Conservation (phyloP, 306 rosid genomes). For the Betula pendula region DNA sequence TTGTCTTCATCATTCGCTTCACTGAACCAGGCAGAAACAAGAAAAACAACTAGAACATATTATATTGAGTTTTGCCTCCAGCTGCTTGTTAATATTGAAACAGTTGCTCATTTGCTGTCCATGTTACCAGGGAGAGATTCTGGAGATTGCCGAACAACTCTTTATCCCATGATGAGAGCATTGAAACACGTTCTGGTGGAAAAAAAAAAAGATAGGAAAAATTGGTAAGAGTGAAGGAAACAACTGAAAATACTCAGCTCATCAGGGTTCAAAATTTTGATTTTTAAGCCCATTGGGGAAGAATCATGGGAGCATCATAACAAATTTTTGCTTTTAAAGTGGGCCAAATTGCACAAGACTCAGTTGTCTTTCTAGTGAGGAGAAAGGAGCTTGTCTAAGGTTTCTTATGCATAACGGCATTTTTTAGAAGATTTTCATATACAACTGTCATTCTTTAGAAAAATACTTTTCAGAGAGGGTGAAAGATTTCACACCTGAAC, state of each 20-base stretch:
- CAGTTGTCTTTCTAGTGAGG: background rate
- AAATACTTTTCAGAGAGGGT: background rate
- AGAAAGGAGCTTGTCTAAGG: background rate
- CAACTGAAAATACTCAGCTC: background rate
- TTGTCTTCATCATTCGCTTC: too few species aligned
- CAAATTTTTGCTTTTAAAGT: too few species aligned
- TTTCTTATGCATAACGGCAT: background rate
- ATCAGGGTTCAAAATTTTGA: too few species aligned
- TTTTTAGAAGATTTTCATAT: background rate
- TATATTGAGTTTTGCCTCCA: background rate
- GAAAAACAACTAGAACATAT: too few species aligned
- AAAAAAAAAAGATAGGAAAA: background rate
- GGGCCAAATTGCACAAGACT: too few species aligned
- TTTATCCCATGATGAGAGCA: constrained; percentile 32
- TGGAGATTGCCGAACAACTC: constrained; percentile 50
- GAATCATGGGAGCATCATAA: too few species aligned
- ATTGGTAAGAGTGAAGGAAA: background rate
- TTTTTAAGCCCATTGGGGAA: too few species aligned
- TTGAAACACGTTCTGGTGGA: constrained; percentile 37
- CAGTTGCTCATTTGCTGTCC: constrained; percentile 73
- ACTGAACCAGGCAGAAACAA: too few species aligned
- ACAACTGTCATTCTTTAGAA: background rate
- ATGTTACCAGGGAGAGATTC: constrained; percentile 75
- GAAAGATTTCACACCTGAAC: constrained; percentile 48
- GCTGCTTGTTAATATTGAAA: constrained; percentile 40